Evolutionary conservation across 352 stramenopile species (phyloP).

Genomic region (Thraustochytrium sp.): DNA sequence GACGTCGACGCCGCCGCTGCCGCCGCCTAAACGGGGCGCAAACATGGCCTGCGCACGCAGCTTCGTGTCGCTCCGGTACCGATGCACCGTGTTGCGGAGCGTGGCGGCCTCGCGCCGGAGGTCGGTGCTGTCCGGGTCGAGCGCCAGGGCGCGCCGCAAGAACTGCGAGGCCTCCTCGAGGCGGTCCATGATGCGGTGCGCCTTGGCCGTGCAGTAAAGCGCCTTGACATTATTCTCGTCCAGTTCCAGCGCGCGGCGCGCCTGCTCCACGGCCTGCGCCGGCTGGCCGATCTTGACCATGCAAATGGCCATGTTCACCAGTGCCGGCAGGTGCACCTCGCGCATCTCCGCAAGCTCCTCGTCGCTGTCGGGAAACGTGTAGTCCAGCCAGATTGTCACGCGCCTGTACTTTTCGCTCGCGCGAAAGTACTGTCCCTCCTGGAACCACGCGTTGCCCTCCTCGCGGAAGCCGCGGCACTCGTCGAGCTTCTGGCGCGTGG

Average conservation of each 20-base stretch:
- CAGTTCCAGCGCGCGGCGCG: not conserved
- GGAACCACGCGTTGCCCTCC: conserved; percentile 33
- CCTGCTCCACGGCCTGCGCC: not conserved
- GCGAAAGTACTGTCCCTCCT: conserved; percentile 30
- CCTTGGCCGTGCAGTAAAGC: conserved; percentile 24
- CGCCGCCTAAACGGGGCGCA: not conserved
- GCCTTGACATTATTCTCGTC: conserved; percentile 12
- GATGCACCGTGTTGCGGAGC: not conserved
- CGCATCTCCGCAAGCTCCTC: not conserved
- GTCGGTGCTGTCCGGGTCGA: conserved; percentile 5
- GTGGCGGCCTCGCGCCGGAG: not conserved
- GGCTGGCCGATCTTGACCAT: not conserved
- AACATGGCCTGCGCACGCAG: conserved; percentile 29
- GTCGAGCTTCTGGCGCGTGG: conserved; percentile 4
- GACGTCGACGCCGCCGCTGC: not conserved
- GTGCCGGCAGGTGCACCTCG: not conserved
- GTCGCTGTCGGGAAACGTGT: conserved; percentile 29
- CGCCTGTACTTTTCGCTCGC: conserved; percentile 8
- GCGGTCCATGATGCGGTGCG: not conserved
- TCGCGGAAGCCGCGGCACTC: not conserved
- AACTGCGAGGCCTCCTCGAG: conserved; percentile 5
- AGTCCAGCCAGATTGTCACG: conserved; percentile 31
- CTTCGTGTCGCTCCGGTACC: not conserved
- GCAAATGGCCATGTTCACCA: conserved; percentile 5
- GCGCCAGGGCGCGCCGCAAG: not conserved